phyloP scores from a whole-genome alignment of 2,329 filamentous ascomycete species.

The Alternaria triticimaculans region DNA sequence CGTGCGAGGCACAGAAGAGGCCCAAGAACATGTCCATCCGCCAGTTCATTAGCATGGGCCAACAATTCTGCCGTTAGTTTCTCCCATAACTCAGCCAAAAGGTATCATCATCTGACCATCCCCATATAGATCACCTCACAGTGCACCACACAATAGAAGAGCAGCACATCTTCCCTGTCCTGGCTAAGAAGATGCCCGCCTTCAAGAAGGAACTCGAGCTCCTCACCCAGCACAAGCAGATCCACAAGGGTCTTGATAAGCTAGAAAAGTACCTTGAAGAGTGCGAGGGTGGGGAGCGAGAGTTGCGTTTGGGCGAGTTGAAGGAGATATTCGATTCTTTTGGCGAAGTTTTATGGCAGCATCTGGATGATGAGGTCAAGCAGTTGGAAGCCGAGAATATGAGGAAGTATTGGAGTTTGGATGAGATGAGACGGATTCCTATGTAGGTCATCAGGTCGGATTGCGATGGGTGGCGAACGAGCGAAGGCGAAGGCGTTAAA shows the following conservation, averaged over 20 bases:
- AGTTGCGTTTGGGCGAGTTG: slow-evolving; percentile 64
- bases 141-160: slow-evolving; percentile 87
- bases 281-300: slow-evolving; percentile 68
- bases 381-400: slow-evolving; percentile 85
- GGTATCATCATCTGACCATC: background rate
- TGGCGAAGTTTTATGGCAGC: slow-evolving; percentile 78
- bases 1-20: slow-evolving; percentile 66
- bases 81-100: background rate
- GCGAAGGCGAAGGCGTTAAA: background rate
- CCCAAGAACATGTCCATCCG: slow-evolving; percentile 69
- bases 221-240: slow-evolving; percentile 76
- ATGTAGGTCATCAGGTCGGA: slow-evolving; percentile 57
- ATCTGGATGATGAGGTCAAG: slow-evolving; percentile 84
- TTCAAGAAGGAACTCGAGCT: slow-evolving; percentile 72
- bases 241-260: slow-evolving; percentile 76
- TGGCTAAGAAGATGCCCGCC: slow-evolving; percentile 79
- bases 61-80: slow-evolving; percentile 65
- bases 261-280: slow-evolving; percentile 69
- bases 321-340: slow-evolving; percentile 78
- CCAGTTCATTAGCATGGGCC: slow-evolving; percentile 70
- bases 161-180: slow-evolving; percentile 76
- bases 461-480: no score
- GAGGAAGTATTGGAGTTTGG: slow-evolving; percentile 78
- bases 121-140: slow-evolving; percentile 61
- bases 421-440: slow-evolving; percentile 74